Evolutionary conservation across 352 stramenopile genomes (phyloP).

Genomic region (Globisporangium middletonii): DNA sequence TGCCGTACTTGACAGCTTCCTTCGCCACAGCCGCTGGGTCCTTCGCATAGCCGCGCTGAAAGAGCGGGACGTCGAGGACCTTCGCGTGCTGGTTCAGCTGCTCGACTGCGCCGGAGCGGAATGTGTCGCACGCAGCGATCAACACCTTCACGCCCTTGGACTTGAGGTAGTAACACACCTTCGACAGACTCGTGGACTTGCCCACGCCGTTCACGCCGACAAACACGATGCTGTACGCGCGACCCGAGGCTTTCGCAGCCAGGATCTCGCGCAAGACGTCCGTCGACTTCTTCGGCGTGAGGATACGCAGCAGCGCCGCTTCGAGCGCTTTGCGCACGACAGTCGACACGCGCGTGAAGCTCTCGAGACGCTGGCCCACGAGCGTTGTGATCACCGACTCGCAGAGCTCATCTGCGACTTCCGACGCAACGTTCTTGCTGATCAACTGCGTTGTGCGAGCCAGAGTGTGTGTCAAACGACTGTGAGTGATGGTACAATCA

Average conservation of each 20-base stretch:
- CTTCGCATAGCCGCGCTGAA: slow-evolving; percentile 96
- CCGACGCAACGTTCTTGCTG: slow-evolving; percentile 96
- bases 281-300: slow-evolving; percentile 94
- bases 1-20: slow-evolving; percentile 94
- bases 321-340: slow-evolving; percentile 95
- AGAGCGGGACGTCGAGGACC: slow-evolving; percentile 95
- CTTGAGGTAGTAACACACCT: slow-evolving; percentile 99
- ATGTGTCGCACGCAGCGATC: slow-evolving; percentile 98
- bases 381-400: slow-evolving; percentile 93
- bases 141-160: slow-evolving; percentile 94
- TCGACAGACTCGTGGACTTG: slow-evolving; percentile 98
- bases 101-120: slow-evolving; percentile 97
- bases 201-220: slow-evolving; percentile 98
- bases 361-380: slow-evolving; percentile 93
- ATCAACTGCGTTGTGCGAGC: slow-evolving; percentile 64
- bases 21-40: slow-evolving; percentile 94
- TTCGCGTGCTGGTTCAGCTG: slow-evolving; percentile 97
- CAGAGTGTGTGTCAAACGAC: not conserved
- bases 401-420: slow-evolving; percentile 94
- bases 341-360: slow-evolving; percentile 88
- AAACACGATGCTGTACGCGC: slow-evolving; percentile 98
- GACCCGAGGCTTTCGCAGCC: slow-evolving; percentile 74
- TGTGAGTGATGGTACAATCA: not conserved
- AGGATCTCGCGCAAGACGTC: slow-evolving; percentile 95
- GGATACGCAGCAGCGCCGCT: slow-evolving; percentile 90